A percentile compares a stretch with the other conserved stretches of the same genome.
phyloP scores from a whole-genome alignment of 176 grass and related monocot species.

The Carex scoparia region DNA sequence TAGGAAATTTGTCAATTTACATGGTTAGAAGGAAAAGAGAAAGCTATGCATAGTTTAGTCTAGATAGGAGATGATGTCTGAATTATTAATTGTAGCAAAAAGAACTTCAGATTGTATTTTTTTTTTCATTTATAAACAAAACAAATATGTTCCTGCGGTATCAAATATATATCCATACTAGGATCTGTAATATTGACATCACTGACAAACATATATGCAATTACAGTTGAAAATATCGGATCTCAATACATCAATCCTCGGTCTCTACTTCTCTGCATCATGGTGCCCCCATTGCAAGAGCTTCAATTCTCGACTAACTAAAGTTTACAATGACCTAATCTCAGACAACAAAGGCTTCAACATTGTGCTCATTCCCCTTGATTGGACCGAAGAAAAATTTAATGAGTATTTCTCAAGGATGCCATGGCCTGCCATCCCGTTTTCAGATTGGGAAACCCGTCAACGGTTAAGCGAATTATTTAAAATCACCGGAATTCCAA shows the following conservation, averaged over 20 bases:
- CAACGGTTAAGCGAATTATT: constrained; percentile 29
- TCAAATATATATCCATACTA: neutral
- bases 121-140: neutral
- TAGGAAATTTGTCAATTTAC: neutral
- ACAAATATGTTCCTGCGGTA: neutral
- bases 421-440: constrained; percentile 71
- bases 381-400: constrained; percentile 41
- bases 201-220: neutral
- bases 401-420: constrained; percentile 56
- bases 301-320: constrained; percentile 59
- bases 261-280: constrained; percentile 79
- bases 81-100: neutral
- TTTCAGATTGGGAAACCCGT: constrained; percentile 49
- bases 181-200: neutral
- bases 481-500: constrained; percentile 46
- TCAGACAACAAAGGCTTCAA: constrained; percentile 54
- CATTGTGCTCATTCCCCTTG: constrained; percentile 44
- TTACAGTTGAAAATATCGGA: constrained; percentile 49
- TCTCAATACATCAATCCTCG: constrained; percentile 43
- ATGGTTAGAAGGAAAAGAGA: neutral
- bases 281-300: constrained; percentile 59
- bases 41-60: neutral
- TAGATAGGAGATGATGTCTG: neutral
- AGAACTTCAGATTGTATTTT: neutral
- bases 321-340: constrained; percentile 52